Conservation (phyloP, 495 filamentous ascomycete species). For the Durotheca rogersii region DNA sequence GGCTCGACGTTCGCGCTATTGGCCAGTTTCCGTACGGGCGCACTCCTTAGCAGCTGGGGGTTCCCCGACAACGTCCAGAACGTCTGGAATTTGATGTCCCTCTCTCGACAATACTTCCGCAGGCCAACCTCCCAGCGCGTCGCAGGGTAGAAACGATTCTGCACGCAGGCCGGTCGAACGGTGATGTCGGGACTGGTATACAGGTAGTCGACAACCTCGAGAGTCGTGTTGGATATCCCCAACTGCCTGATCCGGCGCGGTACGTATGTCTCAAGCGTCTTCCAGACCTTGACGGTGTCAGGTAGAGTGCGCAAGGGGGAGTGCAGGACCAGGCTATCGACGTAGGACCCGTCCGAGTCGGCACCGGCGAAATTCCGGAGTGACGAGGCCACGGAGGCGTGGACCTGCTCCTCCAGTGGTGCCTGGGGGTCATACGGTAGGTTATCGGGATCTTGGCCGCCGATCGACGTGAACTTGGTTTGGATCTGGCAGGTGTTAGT, state of each 20-base stretch:
- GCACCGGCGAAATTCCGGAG: conserved; percentile 60
- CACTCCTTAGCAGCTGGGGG: conserved; percentile 50
- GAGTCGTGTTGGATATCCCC: conserved; percentile 69
- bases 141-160: conserved; percentile 69
- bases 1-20: conserved; percentile 46
- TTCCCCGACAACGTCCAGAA: conserved; percentile 84
- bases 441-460: conserved; percentile 58
- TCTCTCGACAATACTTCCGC: conserved; percentile 61
- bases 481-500: conserved; percentile 58
- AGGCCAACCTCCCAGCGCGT: conserved; percentile 62
- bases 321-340: conserved; percentile 75
- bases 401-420: conserved; percentile 60
- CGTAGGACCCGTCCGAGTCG: conserved; percentile 52
- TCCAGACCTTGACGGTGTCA: conserved; percentile 66
- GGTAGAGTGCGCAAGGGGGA: conserved; percentile 59
- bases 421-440: conserved; percentile 60
- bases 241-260: conserved; percentile 61
- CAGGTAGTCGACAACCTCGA: conserved; percentile 55
- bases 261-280: conserved; percentile 62
- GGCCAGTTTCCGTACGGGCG: conserved; percentile 55
- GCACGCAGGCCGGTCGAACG: conserved; percentile 59
- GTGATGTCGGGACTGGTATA: conserved; percentile 27
- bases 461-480: conserved; percentile 73
- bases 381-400: conserved; percentile 64
- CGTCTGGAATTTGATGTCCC: conserved; percentile 65